These are phyloP conservation scores for Podospora pseudoanserina DNA, from an alignment of 495 filamentous ascomycete species.

Conservation along the genomic window DNA sequence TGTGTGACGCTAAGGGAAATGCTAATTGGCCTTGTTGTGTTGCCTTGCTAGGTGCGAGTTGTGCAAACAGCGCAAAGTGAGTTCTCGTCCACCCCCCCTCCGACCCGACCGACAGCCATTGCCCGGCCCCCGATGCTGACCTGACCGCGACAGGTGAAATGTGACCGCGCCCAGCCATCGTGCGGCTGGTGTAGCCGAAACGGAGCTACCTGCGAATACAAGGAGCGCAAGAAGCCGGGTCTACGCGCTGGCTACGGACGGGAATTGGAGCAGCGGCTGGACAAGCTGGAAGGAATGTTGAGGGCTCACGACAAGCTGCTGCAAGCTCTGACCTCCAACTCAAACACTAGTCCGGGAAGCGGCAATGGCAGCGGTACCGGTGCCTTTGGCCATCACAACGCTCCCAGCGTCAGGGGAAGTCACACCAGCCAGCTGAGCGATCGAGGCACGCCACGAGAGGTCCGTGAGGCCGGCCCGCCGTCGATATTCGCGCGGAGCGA, in stretches of 20 bases:
- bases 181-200: constrained; percentile 89
- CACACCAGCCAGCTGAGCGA: constrained; percentile 44
- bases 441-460: constrained; percentile 44
- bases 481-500: constrained; percentile 34
- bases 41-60: constrained; percentile 60
- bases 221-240: constrained; percentile 80
- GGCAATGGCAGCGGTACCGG: constrained; percentile 44
- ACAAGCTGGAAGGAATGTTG: constrained; percentile 52
- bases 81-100: constrained; percentile 9
- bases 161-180: constrained; percentile 74
- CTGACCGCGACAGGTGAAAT: constrained; percentile 57
- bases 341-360: constrained; percentile 21
- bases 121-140: background rate
- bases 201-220: constrained; percentile 73
- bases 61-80: constrained; percentile 77
- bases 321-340: constrained; percentile 29
- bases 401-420: constrained; percentile 46
- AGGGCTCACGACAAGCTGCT: constrained; percentile 48
- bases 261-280: constrained; percentile 78
- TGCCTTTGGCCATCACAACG: constrained; percentile 35
- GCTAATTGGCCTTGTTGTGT: constrained; percentile 3
- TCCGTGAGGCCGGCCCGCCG: constrained; percentile 28
- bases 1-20: background rate
- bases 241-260: constrained; percentile 81
- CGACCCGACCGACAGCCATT: background rate